These are phyloP conservation scores for Coriolopsis trogii DNA, from an alignment of 1,284 basidiomycete species.

Conservation along the genomic window DNA sequence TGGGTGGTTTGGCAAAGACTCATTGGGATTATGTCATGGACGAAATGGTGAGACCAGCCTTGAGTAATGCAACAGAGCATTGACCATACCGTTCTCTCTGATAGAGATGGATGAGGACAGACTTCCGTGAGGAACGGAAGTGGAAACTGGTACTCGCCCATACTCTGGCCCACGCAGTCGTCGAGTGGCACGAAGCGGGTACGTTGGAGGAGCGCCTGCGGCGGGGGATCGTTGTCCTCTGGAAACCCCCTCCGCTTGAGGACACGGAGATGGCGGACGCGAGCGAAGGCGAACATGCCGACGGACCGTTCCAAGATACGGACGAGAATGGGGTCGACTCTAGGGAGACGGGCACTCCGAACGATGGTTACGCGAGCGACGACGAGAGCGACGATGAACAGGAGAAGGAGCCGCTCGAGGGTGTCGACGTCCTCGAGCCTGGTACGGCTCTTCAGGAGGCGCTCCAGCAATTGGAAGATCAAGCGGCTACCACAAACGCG, in stretches of 20 bases:
- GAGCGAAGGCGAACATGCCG: constrained; percentile 27
- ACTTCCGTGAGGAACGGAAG: constrained; percentile 91
- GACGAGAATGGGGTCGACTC: constrained; percentile 29
- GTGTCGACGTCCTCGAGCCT: constrained; percentile 62
- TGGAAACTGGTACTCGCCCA: constrained; percentile 93
- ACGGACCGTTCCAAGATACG: constrained; percentile 22
- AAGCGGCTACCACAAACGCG: constrained; percentile 1
- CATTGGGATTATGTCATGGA: constrained; percentile 98
- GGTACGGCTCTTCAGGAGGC: constrained; percentile 52
- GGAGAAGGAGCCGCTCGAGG: constrained; percentile 51
- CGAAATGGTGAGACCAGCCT: constrained; percentile 91
- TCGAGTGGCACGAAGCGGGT: constrained; percentile 85
- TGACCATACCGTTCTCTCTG: too few relatives aligned
- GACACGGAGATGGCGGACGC: constrained; percentile 26
- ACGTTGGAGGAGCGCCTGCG: constrained; percentile 64
- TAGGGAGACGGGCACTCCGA: constrained; percentile 34
- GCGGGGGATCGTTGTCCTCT: constrained; percentile 71
- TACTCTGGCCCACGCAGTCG: constrained; percentile 81
- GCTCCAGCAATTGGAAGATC: constrained; percentile 42
- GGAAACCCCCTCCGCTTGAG: constrained; percentile 51
- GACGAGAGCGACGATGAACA: constrained; percentile 69
- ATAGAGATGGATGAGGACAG: constrained; percentile 98
- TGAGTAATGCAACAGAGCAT: too few relatives aligned
- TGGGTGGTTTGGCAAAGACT: constrained; percentile 79
- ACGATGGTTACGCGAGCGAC: constrained; percentile 42